Base-by-base conservation (phyloP, 768 basidiomycete species). In the Pluteus cervinus region DNA sequence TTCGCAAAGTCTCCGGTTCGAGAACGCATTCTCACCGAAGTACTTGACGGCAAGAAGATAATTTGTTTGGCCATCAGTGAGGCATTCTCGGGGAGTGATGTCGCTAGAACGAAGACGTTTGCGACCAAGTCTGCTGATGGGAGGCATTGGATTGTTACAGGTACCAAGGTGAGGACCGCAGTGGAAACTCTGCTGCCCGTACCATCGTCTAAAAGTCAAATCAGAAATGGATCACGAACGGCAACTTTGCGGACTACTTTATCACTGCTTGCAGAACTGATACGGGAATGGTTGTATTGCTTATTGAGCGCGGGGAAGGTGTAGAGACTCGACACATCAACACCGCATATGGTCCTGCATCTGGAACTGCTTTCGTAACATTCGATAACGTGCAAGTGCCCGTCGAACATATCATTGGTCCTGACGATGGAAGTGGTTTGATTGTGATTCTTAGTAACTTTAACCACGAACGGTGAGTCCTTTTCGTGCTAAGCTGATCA, bases 341-440 rank as follows among this genome's bases (percentile, higher is more conserved):
- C 63, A 89, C 87, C 2, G 55, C 56, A 9, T 64, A 97, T 57
- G 91, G 88, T 0, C 49, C 80, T 1, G 66, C 88, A 3, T 92
- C 93, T 10, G 93, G 93, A 10, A 96, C 93, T 1, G 79, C 76
- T 20, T 84, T 79, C 45, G 73, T 87, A 41, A 86, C 83, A 1
- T 87, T 87, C 44, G 86, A 91, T 38, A 69, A 89, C 39, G 90
- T 85, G 23, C 78, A 77, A 43, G 89, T 91, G 0, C 92, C 93
- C 7, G 76, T 84, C 4, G 87, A 79, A 49, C 87, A 96, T 57
- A 85, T 86, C 2, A 73, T 96, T 15, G 71, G 72, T 7, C 55
- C 66, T 42, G 64, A 64, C 29, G n/a, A n/a, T n/a, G 50, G 52
- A 28, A 50, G 51, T 34, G 75, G 86, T 20, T 48, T 63, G 12